Percentiles rank a stretch among this genome's conserved stretches.
phyloP scores from a whole-genome alignment of 2,329 filamentous ascomycete genomes.

The Pseudogymnoascus sp. region DNA sequence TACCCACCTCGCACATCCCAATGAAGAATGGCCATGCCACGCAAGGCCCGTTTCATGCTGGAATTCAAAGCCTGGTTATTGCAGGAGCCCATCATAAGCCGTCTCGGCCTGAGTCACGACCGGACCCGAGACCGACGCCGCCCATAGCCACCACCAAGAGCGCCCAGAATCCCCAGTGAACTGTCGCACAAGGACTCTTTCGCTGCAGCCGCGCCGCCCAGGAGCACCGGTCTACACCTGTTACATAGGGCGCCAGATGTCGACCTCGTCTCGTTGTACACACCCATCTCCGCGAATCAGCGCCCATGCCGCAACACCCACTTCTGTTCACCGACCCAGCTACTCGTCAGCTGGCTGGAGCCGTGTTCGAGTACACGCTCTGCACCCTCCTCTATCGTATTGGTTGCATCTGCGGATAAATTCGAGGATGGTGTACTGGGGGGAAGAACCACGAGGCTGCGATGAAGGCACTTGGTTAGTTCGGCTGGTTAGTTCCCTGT shows the following conservation, averaged over 20 bases:
- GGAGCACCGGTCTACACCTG: not conserved
- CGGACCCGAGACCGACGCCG: not conserved
- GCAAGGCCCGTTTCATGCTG: not conserved
- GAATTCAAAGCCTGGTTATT: not conserved
- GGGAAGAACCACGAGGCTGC: not conserved
- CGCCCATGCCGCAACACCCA: not conserved
- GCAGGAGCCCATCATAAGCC: not conserved
- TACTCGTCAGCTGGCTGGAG: not conserved
- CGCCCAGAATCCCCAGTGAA: not conserved
- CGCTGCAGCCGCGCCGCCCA: not conserved
- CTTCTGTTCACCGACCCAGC: not conserved
- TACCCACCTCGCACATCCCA: not conserved
- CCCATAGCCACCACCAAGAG: slow-evolving; percentile 2
- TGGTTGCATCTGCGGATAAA: not conserved
- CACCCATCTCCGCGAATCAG: not conserved
- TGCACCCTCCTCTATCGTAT: not conserved
- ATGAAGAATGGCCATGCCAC: not conserved
- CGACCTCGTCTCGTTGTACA: not conserved
- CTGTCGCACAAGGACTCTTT: not conserved
- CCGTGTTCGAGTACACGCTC: not conserved
- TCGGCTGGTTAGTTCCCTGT: not conserved
- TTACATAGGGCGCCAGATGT: not conserved
- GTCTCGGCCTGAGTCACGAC: not conserved
- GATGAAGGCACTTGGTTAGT: not conserved
- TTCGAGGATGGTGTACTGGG: not conserved